A percentile compares a stretch with the other conserved stretches of the same genome.
phyloP scores from a whole-genome alignment of 805 yeast species.

The Lipomyces oligophaga region DNA sequence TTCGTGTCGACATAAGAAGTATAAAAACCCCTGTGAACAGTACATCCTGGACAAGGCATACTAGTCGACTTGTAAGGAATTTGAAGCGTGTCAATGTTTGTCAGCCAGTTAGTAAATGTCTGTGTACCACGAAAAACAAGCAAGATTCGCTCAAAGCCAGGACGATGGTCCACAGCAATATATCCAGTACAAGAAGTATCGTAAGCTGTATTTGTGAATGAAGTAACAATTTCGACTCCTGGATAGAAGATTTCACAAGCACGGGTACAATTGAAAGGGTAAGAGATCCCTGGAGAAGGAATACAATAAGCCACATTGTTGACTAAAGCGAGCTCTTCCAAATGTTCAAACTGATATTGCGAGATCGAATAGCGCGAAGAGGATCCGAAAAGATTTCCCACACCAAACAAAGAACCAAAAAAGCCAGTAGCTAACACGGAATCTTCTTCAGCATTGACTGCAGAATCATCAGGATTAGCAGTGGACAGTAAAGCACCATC shows the following conservation, averaged over 20 bases:
- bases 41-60: constrained; percentile 48
- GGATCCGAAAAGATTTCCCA: constrained; percentile 16
- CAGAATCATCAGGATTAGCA: constrained; percentile 12
- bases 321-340: constrained; percentile 23
- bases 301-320: constrained; percentile 30
- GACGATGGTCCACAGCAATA: constrained; percentile 43
- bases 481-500: constrained; percentile 7
- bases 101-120: constrained; percentile 56
- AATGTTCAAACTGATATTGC: constrained; percentile 11
- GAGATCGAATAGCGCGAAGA: constrained; percentile 16
- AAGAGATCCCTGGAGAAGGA: constrained; percentile 28
- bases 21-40: constrained; percentile 63
- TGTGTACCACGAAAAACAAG: constrained; percentile 63
- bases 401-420: constrained; percentile 19
- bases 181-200: constrained; percentile 29
- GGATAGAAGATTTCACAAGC: constrained; percentile 26
- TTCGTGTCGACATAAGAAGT: constrained; percentile 42
- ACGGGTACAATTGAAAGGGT: constrained; percentile 31
- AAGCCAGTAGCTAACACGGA: constrained; percentile 15
- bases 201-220: constrained; percentile 21
- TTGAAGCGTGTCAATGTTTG: constrained; percentile 47
- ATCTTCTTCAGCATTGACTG: neutral
- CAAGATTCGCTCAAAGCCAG: constrained; percentile 19
- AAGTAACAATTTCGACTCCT: constrained; percentile 19
- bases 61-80: constrained; percentile 13